Evolutionary conservation across 176 grass and related monocot genomes (phyloP), one percentile per base, ranked within the genome.

Genomic region (Zoysia japonica): DNA sequence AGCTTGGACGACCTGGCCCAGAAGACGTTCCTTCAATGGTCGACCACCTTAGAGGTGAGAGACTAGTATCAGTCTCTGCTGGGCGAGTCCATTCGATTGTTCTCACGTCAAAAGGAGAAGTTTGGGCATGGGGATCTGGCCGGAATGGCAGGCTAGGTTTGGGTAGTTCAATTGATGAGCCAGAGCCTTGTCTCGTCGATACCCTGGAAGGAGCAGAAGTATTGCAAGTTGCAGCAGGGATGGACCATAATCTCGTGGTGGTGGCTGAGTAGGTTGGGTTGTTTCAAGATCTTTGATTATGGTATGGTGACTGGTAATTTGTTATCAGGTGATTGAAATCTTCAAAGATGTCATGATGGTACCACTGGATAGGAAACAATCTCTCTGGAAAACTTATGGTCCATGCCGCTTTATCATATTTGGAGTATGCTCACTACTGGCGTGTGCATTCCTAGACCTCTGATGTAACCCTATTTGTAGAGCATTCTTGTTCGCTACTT

Each of bases 51-150:
- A 51, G 65, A 37, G 74, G 56, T 53, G 89, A 97, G 81, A 67
- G 50, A 7, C 81, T 80, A 7, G 63, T 87, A 38, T 85, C 85
- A 5, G 78, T 84, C 20, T 90, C 89, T 8, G 89, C 92, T 81
- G 92, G 95, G 7, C 85, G 95, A 76, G 95, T 92, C 28, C 89
- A 98, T 82, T 94, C 95, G 2, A 17, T 87, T 86, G 83, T 43
- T 50, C 87, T 92, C 70, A 91, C 81, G 1, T 79, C 71, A 7
- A 87, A 87, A 66, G 78, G 88, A 48, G 90, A 93, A 72, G 78
- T 92, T 74, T 98, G 91, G 85, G 64, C 78, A 6, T 98, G 95
- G 95, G 95, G 95, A 67, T 98, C 88, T 43, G 92, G 95, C 52
- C 78, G 89, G 73, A 92, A 76, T 79, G 95, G 92, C 47, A 89